Evolutionary conservation across 2,329 filamentous ascomycete genomes (phyloP).

Genomic region (Trichoderma aggressivum): DNA sequence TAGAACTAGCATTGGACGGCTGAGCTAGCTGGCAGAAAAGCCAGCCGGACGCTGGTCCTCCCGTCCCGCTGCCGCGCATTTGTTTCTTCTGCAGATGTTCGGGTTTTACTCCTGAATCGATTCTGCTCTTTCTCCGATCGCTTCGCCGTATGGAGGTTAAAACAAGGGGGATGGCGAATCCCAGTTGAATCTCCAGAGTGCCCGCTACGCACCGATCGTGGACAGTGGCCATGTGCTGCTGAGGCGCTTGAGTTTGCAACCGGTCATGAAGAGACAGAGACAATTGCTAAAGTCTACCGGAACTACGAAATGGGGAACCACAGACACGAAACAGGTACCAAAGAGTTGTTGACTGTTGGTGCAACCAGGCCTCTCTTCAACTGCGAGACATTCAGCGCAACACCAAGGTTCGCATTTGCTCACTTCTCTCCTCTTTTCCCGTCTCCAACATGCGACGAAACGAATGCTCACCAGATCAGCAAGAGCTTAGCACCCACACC

Average conservation of each 20-base stretch:
- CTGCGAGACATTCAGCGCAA: background rate
- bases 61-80: background rate
- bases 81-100: background rate
- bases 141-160: background rate
- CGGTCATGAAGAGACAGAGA: background rate
- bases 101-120: background rate
- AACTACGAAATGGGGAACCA: background rate
- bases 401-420: background rate
- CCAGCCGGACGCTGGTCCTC: background rate
- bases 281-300: background rate
- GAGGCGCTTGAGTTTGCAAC: conserved; percentile 2
- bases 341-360: background rate
- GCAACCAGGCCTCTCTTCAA: background rate
- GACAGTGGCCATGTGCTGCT: background rate
- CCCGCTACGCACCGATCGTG: background rate
- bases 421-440: background rate
- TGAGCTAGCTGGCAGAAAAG: background rate
- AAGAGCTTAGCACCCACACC: background rate
- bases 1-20: background rate
- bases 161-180: background rate
- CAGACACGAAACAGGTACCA: too few species aligned
- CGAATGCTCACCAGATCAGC: background rate
- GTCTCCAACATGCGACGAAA: background rate
- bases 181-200: background rate
- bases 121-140: background rate